Conservation (phyloP, 75 land plant species). For the Adiantum capillusveneris region DNA sequence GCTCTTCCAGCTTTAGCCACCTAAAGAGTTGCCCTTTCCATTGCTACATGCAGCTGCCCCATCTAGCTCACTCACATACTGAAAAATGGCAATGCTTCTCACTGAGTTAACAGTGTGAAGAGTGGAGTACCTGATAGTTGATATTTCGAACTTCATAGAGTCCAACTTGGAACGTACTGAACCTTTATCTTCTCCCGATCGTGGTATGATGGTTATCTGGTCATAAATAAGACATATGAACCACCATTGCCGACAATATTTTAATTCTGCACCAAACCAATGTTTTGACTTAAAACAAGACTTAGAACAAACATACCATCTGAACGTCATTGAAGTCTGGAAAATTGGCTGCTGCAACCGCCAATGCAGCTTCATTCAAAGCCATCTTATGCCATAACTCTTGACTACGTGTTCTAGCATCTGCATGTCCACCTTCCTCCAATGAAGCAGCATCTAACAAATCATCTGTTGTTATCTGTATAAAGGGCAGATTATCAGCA, state of each 20-base stretch:
- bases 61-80: too few relatives aligned
- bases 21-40: too few relatives aligned
- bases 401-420: constrained; percentile 53
- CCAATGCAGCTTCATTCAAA: constrained; percentile 86
- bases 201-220: constrained; percentile 79
- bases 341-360: constrained; percentile 77
- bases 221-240: constrained; percentile 1
- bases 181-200: constrained; percentile 75
- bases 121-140: constrained; percentile 33
- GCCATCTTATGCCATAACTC: constrained; percentile 71
- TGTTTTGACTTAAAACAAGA: too few relatives aligned
- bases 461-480: constrained; percentile 94
- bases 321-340: constrained; percentile 75
- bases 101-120: too few relatives aligned
- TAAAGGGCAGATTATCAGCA: background rate
- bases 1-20: too few relatives aligned
- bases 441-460: constrained; percentile 78
- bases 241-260: too few relatives aligned
- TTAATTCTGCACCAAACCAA: too few relatives aligned
- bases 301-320: constrained; percentile 60
- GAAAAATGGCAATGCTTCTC: too few relatives aligned
- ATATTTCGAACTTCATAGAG: constrained; percentile 44
- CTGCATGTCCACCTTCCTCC: constrained; percentile 83
- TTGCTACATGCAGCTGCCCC: too few relatives aligned
- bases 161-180: constrained; percentile 65